Conservation (phyloP, 148 eudicot species). For the Rhododendron mucronatum region DNA sequence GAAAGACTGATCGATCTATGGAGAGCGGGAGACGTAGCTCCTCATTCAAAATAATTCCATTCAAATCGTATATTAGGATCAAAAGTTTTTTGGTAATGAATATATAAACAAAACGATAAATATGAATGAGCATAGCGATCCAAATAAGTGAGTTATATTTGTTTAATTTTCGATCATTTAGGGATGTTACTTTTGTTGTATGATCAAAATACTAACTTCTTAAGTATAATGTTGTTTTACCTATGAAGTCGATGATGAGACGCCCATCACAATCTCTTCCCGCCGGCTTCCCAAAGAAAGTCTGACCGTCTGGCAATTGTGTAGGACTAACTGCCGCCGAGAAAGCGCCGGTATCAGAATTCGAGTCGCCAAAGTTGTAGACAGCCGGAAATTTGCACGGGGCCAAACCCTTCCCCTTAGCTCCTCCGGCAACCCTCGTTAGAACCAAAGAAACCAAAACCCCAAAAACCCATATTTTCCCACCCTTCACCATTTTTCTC, state of each 20-base stretch:
- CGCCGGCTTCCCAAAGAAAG: neutral
- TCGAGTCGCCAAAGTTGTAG: constrained; percentile 14
- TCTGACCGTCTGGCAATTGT: neutral
- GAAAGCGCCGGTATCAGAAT: constrained; percentile 3
- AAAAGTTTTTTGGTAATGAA: no score
- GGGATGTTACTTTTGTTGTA: no score
- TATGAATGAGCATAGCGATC: neutral
- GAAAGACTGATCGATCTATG: no score
- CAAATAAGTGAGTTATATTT: no score
- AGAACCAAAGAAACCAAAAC: neutral
- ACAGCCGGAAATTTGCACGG: neutral
- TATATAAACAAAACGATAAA: neutral
- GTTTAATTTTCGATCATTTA: no score
- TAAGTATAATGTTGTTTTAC: no score
- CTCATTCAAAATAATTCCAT: no score
- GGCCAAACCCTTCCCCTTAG: neutral
- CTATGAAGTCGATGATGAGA: neutral
- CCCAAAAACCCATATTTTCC: neutral
- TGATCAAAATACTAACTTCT: neutral
- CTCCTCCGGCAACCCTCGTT: neutral
- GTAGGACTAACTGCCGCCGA: neutral
- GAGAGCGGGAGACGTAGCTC: no score
- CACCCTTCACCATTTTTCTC: neutral
- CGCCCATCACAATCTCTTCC: neutral
- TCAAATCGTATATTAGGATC: neutral